These are phyloP conservation scores for Boletus vermiculosoides DNA, from an alignment of 768 basidiomycete species.

Conservation along the genomic window DNA sequence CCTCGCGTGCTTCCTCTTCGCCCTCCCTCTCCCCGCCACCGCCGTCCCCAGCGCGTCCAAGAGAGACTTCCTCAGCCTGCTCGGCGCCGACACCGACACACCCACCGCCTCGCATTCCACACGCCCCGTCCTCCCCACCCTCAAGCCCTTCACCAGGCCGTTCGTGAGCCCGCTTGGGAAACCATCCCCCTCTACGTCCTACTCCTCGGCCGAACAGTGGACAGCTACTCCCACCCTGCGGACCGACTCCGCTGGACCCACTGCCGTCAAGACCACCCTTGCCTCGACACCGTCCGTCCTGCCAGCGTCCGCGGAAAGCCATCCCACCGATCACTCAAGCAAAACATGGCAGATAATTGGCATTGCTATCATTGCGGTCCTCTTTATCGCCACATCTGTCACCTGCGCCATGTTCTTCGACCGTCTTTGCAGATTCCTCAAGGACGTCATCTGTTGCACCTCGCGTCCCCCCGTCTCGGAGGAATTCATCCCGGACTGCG, in stretches of 20 bases:
- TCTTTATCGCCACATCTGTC: constrained; percentile 52
- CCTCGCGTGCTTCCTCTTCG: background rate
- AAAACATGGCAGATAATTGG: constrained; percentile 70
- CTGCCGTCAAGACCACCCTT: background rate
- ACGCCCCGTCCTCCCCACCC: background rate
- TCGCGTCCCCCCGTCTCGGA: constrained; percentile 40
- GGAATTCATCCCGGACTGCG: constrained; percentile 63
- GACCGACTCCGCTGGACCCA: background rate
- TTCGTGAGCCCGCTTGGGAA: background rate
- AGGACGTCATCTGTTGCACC: constrained; percentile 46
- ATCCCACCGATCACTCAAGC: constrained; percentile 39
- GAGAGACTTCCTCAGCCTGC: constrained; percentile 19
- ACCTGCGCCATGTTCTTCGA: constrained; percentile 68
- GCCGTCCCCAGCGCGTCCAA: background rate
- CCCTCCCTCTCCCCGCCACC: background rate
- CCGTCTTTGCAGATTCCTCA: constrained; percentile 62
- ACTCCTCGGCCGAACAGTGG: background rate
- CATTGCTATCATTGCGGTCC: constrained; percentile 62
- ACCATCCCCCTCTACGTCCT: background rate
- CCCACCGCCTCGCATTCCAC: background rate
- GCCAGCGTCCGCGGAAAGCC: constrained; percentile 7
- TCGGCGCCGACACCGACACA: constrained; percentile 4
- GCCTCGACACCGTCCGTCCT: constrained; percentile 4
- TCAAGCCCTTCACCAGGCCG: background rate
- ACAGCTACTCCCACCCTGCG: background rate